Evolutionary conservation across 441 rosid genomes (phyloP), one percentile per base, ranked within the genome.

Genomic region (Sinapis alba): DNA sequence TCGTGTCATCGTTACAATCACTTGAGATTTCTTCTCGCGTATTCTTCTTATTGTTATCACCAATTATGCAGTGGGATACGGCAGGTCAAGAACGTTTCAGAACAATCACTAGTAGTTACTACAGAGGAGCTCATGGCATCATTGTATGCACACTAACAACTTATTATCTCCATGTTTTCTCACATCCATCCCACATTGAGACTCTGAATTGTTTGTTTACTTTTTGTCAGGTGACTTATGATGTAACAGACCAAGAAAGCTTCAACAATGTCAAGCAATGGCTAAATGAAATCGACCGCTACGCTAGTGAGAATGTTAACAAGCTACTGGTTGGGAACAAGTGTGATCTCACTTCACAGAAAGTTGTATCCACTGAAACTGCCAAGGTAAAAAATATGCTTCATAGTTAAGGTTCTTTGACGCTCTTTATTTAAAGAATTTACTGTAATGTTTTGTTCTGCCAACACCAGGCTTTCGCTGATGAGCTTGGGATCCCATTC

Each of bases 211-310:
- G 21, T 16, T 10, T 43, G 7, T 27, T 21, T 18, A 28, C 26
- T 5, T 32, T 19, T 58, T 36, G 8, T 6, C 78, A 90, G 96
- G 86, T 90, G 79, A 92, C 89, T 32, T 90, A 90, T 81, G 96
- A 90, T 80, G 96, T 90, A 16, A 90, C 96, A 0, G 95, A 90
- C 79, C 89, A 86, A 67, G 95, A 90, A 78, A 90, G 95, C 76
- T 88, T 88, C 79, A 90, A 88, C 86, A 90, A 90, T 76, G 96
- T 90, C 32, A 88, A 90, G 79, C 93, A 88, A 76, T 90, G 93
- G 96, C 72, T 90, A 74, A 90, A 80, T 64, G 96, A 90, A 77
- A 90, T 90, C 10, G 96, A 90, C 32, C 91, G 96, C 9, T 90
- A 90, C 71, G 96, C 93, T 2, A 90, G 91, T 65, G 96, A 90